Conservation (phyloP, 805 yeast species). For the Yamadazyma scolyti region DNA sequence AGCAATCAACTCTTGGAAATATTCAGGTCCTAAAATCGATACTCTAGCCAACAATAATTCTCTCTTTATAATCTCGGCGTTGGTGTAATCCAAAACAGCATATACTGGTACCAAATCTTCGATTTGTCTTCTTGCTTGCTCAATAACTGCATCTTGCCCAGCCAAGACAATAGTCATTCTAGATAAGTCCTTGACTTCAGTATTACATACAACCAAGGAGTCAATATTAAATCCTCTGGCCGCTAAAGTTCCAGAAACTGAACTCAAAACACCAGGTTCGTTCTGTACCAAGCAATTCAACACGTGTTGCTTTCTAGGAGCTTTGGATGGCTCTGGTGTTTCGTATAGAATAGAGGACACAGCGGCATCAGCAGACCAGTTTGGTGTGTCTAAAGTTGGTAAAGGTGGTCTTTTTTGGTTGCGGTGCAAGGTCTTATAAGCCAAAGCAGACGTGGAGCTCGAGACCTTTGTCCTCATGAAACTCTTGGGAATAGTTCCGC, state of each 20-base stretch:
- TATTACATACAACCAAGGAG: conserved; percentile 92
- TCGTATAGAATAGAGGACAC: conserved; percentile 94
- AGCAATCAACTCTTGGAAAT: conserved; percentile 89
- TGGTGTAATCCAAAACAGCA: conserved; percentile 92
- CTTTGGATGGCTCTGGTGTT: conserved; percentile 63
- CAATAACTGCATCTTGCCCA: conserved; percentile 94
- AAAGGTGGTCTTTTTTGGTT: conserved; percentile 83
- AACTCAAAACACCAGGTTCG: conserved; percentile 95
- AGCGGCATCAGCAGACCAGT: conserved; percentile 95
- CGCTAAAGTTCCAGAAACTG: conserved; percentile 92
- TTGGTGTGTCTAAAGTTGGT: conserved; percentile 90
- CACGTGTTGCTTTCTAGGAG: conserved; percentile 79
- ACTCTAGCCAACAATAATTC: conserved; percentile 90
- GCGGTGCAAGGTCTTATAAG: conserved; percentile 88
- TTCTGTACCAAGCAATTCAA: conserved; percentile 96
- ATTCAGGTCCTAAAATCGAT: conserved; percentile 95
- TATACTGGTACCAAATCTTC: conserved; percentile 98
- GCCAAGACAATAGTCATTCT: conserved; percentile 94
- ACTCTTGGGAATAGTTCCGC: neutral
- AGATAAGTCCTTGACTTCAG: conserved; percentile 91
- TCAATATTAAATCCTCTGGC: conserved; percentile 99
- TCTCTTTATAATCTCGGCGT: conserved; percentile 84
- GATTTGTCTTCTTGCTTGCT: conserved; percentile 96
- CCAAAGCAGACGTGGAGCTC: conserved; percentile 88
- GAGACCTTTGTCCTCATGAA: conserved; percentile 18